phyloP scores from a whole-genome alignment of 2,329 filamentous ascomycete species.

The Arthroderma uncinatum region DNA sequence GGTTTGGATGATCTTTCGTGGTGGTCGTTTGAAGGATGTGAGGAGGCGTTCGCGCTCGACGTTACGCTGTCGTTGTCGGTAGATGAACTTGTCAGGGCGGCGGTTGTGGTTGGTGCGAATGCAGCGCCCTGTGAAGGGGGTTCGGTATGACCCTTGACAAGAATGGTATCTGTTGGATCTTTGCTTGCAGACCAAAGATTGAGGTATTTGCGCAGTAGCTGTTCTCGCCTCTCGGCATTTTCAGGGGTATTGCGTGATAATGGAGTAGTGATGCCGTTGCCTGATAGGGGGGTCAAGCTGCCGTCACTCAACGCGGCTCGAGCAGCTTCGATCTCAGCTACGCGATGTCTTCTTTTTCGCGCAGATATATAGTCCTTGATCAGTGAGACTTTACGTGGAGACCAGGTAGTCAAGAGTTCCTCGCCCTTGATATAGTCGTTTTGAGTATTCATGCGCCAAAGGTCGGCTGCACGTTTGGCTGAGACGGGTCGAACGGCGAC shows the following conservation, averaged over 20 bases:
- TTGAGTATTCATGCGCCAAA: conserved; percentile 93
- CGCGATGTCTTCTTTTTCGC: conserved; percentile 60
- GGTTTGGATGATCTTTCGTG: conserved; percentile 33
- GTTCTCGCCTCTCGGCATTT: conserved; percentile 28
- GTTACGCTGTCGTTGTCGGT: conserved; percentile 4
- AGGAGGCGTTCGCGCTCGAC: conserved; percentile 14
- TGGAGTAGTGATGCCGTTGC: conserved; percentile 27
- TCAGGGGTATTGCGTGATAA: conserved; percentile 17
- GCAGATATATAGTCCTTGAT: conserved; percentile 76
- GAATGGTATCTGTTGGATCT: conserved; percentile 33
- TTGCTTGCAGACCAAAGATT: conserved; percentile 34
- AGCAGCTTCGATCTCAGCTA: conserved; percentile 65
- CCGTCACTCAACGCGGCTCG: conserved; percentile 34
- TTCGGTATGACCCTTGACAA: conserved; percentile 36
- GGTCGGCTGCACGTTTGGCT: conserved; percentile 79
- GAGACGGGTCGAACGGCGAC: conserved; percentile 76
- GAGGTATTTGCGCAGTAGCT: conserved; percentile 33
- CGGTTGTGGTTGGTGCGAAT: conserved; percentile 14
- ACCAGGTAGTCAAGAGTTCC: conserved; percentile 74
- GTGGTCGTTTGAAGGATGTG: conserved; percentile 21
- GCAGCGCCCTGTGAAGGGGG: conserved; percentile 31
- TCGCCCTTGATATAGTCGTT: conserved; percentile 96
- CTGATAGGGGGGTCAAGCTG: conserved; percentile 27
- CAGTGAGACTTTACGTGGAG: conserved; percentile 76
- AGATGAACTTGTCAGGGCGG: background rate